Evolutionary conservation across 768 basidiomycete species (phyloP).

Genomic region (Lactarius psammicola): DNA sequence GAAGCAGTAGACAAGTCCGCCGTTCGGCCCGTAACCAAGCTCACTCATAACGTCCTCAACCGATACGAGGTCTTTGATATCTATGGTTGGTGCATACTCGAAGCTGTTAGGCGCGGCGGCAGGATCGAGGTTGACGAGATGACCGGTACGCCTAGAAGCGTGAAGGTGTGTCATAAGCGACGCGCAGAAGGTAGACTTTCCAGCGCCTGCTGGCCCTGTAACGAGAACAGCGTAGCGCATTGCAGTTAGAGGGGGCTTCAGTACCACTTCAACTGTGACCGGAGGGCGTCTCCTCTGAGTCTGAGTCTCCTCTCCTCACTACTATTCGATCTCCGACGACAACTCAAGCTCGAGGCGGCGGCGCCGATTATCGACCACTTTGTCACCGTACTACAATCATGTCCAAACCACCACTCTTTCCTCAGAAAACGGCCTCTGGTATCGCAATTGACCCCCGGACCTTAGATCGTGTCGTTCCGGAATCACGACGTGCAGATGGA

Average conservation of each 20-base stretch:
- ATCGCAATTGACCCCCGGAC: constrained; percentile 85
- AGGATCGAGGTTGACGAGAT: constrained; percentile 97
- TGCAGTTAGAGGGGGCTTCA: background rate
- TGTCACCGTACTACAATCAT: constrained; percentile 11
- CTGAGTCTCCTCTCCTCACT: too few relatives aligned
- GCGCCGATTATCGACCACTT: background rate
- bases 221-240: constrained; percentile 91
- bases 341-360: background rate
- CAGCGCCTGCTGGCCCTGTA: constrained; percentile 96
- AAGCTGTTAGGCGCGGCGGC: constrained; percentile 85
- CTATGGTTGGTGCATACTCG: constrained; percentile 88
- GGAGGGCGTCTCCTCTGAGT: background rate
- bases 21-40: constrained; percentile 93
- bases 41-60: constrained; percentile 96
- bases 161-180: constrained; percentile 88
- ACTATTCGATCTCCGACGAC: constrained; percentile 20
- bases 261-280: background rate
- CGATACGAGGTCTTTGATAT: constrained; percentile 90
- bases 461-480: constrained; percentile 84
- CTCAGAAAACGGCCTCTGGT: constrained; percentile 68
- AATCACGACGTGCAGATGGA: constrained; percentile 80
- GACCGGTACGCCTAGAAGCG: constrained; percentile 75
- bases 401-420: constrained; percentile 62
- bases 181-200: constrained; percentile 92
- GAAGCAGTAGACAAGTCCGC: constrained; percentile 96